phyloP scores from a whole-genome alignment of 129 eudicot species.

The Tagetes erecta region DNA sequence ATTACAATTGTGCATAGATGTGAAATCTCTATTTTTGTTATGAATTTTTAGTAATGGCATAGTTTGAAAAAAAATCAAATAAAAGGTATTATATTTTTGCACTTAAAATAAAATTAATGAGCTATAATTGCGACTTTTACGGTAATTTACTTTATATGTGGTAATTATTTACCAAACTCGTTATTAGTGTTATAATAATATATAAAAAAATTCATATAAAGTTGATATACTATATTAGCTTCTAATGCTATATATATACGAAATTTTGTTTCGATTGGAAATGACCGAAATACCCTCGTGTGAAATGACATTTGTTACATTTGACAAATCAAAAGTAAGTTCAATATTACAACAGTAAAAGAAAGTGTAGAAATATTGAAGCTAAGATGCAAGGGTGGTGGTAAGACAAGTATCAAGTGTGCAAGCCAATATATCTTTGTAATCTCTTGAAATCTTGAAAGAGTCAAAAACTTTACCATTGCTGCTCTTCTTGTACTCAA shows the following conservation, averaged over 20 bases:
- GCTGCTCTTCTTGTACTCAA: constrained; percentile 79
- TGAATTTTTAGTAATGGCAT: too few relatives aligned
- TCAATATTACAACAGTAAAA: not conserved
- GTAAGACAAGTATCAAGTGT: constrained; percentile 54
- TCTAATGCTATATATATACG: too few relatives aligned
- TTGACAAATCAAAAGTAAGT: not conserved
- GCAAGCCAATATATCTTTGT: constrained; percentile 69
- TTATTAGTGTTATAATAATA: too few relatives aligned
- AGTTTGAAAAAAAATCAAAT: too few relatives aligned
- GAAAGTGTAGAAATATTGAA: not conserved
- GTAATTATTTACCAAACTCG: too few relatives aligned
- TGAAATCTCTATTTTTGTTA: not conserved
- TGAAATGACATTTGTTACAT: not conserved
- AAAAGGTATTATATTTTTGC: too few relatives aligned
- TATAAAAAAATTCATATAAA: too few relatives aligned
- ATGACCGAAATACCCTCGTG: not conserved
- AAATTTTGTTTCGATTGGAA: too few relatives aligned
- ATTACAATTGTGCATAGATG: not conserved
- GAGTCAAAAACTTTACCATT: constrained; percentile 70
- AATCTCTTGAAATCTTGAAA: constrained; percentile 63
- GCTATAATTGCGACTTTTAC: too few relatives aligned
- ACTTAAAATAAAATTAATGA: too few relatives aligned
- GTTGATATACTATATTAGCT: too few relatives aligned
- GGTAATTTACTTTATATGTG: too few relatives aligned
- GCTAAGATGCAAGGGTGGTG: constrained; percentile 47